Evolutionary conservation across 768 basidiomycete species (phyloP).

Genomic region (Lentinula detonsa): DNA sequence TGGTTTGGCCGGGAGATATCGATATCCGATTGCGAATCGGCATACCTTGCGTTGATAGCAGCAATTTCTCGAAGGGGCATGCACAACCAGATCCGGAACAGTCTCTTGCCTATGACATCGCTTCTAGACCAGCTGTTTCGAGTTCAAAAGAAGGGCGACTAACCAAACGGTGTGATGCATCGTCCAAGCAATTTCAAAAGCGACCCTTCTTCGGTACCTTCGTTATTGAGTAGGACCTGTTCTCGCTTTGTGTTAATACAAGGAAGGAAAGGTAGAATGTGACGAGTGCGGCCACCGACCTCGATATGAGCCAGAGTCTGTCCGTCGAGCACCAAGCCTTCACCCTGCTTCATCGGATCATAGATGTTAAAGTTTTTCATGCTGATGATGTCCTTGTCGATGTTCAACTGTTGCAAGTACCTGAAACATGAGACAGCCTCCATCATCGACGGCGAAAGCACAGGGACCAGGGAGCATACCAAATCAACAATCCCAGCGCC

Average conservation of each 20-base stretch:
- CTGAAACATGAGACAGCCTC: slow-evolving; percentile 23
- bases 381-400: slow-evolving; percentile 90
- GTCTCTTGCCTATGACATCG: slow-evolving; percentile 64
- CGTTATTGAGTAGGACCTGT: slow-evolving; percentile 84
- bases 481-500: slow-evolving; percentile 88
- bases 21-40: neutral
- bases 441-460: neutral
- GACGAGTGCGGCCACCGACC: slow-evolving; percentile 9
- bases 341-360: slow-evolving; percentile 90
- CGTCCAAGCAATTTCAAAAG: slow-evolving; percentile 74
- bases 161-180: slow-evolving; percentile 90
- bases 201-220: slow-evolving; percentile 90
- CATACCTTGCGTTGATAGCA: slow-evolving; percentile 86
- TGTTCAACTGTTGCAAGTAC: slow-evolving; percentile 90
- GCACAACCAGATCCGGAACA: slow-evolving; percentile 96
- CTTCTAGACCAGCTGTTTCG: neutral
- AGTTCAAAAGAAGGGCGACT: slow-evolving; percentile 12
- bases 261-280: neutral
- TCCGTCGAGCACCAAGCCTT: slow-evolving; percentile 84
- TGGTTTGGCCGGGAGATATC: neutral
- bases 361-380: slow-evolving; percentile 98
- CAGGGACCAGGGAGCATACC: slow-evolving; percentile 35
- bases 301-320: slow-evolving; percentile 95
- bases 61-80: slow-evolving; percentile 77
- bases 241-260: neutral